These are phyloP conservation scores for Fusarium sambucinum DNA, from an alignment of 2,329 filamentous ascomycete genomes.

Conservation along the genomic window DNA sequence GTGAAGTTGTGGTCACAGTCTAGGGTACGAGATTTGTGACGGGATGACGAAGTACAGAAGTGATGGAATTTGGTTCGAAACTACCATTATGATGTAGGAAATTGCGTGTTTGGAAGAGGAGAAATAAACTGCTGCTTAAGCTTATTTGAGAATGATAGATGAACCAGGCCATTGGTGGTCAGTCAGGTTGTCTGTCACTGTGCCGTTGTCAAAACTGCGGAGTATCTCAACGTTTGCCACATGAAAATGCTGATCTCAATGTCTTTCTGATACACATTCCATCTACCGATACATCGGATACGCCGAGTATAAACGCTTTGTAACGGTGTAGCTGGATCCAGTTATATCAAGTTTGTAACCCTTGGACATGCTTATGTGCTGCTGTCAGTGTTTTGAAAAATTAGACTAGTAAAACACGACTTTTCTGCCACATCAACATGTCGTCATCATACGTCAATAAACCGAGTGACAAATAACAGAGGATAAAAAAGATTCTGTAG, in stretches of 20 bases:
- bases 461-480: not conserved
- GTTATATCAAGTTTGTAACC: not conserved
- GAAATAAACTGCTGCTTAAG: not conserved
- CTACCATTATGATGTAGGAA: not conserved
- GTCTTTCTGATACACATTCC: not conserved
- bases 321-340: not conserved
- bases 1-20: not conserved
- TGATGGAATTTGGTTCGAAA: not conserved
- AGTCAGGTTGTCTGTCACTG: not conserved
- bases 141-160: not conserved
- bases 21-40: not conserved
- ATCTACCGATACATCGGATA: not conserved
- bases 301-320: not conserved
- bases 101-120: not conserved
- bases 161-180: not conserved
- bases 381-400: constrained; percentile 2
- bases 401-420: not conserved
- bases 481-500: not conserved
- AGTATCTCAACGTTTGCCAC: not conserved
- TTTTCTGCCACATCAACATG: not conserved
- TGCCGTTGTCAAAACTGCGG: not conserved
- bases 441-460: constrained; percentile 15
- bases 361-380: not conserved
- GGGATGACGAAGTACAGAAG: too few species aligned
- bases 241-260: not conserved